Base-by-base conservation (phyloP, 1,284 basidiomycete genomes). In the Cryptococcus amylolentus region DNA sequence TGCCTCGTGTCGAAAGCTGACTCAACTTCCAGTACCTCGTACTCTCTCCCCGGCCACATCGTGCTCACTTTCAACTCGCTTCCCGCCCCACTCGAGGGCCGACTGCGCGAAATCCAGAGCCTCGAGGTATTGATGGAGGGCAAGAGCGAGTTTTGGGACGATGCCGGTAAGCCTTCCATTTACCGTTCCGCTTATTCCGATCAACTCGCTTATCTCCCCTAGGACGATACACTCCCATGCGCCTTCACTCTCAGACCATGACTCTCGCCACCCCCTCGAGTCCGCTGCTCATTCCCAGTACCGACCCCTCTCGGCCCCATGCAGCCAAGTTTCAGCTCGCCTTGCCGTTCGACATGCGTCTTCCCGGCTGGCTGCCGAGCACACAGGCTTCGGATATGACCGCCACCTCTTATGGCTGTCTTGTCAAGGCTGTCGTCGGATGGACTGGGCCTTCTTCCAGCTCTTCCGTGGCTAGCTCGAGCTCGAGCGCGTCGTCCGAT, bases 291-390 rank as follows among this genome's bases (percentile, higher is more conserved):
- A 47, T 70, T 27, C 68, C 66, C 2, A 53, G 60, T 9, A 48
- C 52, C 42, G 56, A 60, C 49, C 48, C 55, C 6, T 26, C 31
- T 16, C 46, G 47, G 16, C 51, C 62, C 7, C n/a, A 55, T n/a
- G 45, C 57, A 2, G 31, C n/a, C 47, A 39, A 4, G 26, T 49
- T 69, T 31, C 56, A 58, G 10, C 51, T 72, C n/a, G 65, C 67
- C 13, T 56, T 77, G 16, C 58, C 68, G 2, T 77, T 77, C 51
- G 76, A 77, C 44, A 53, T 77, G 8, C 63, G 65, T 8, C 52
- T 77, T 4, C 75, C 76, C 1, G 76, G 75, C 3, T 77, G 76
- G 76, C 57, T 77, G 9, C 76, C 76, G 3, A 67, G 70, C 1
- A 62, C 67, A 3, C 66, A 71, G 49, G 28, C 49, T 9, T 60